Base-by-base conservation (phyloP, 2,329 filamentous ascomycete genomes). In the Aspergillus transmontanensis region DNA sequence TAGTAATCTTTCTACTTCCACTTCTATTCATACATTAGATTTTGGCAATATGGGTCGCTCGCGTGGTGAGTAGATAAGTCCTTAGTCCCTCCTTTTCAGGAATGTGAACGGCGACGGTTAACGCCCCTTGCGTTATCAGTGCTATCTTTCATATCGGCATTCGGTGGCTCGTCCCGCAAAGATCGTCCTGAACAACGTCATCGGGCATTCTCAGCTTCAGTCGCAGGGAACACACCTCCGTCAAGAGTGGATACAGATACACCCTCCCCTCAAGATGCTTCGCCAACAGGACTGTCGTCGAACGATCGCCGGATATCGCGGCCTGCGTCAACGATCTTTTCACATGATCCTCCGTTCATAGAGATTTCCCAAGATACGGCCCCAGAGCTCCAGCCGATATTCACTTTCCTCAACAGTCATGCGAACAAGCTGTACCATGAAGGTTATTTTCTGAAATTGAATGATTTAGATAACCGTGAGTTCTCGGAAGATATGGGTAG, bases 351-450 rank as follows among this genome's bases (percentile, higher is more conserved):
- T 74, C 91, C 90, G 74, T 81, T 93, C 77, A 93, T 96, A 89
- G 92, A 96, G 73, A 85, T 95, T 67, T 88, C 87, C 73, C 86
- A 90, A 69, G 93, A 97, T 75, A 96, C 92, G 34, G 88, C 95
- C 66, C 93, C 95, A 43, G 95, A 99, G 83, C 85, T 99, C 66
- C 91, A 93, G 80, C 94, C 94, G 67, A 94, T 98, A 72, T 98
- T 98, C 79, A 92, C 88, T 64, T 95, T 93, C 75, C 86, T 99
- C 68, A 98, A 97, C 80, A 95, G 90, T 79, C 95, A 99, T 78
- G 90, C 89, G 62, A 97, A 97, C 79, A 98, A 98, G 81, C 83
- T 98, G 61, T 99, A 98, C 77, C 94, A 97, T 71, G 95, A 99
- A 80, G 95, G 95, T 43, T 99, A 98, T 75, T 98, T 99, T 70